Evolutionary conservation across 78 protist species (phyloP).

Genomic region (Neovahlkampfia damariscottae): DNA sequence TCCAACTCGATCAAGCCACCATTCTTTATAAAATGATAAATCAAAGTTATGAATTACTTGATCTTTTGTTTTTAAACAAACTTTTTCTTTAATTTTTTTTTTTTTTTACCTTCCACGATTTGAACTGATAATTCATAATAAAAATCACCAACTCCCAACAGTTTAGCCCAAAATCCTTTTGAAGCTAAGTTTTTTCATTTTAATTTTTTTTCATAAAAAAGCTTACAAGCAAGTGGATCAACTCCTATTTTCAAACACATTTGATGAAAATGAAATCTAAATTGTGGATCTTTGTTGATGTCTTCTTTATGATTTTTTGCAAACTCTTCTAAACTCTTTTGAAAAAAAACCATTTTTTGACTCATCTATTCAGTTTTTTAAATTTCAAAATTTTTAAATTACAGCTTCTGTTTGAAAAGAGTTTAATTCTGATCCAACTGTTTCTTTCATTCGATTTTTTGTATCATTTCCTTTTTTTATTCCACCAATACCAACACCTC

Average conservation of each 20-base stretch:
- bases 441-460: slow-evolving; percentile 32
- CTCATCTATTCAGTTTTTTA: slow-evolving; percentile 31
- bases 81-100: too few species aligned
- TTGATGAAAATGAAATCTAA: slow-evolving; percentile 61
- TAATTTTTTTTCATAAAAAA: not conserved
- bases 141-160: slow-evolving; percentile 90
- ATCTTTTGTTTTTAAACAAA: slow-evolving; percentile 52
- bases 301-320: slow-evolving; percentile 64
- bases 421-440: too few species aligned
- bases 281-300: slow-evolving; percentile 68
- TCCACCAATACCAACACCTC: not conserved
- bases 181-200: slow-evolving; percentile 14
- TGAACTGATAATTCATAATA: slow-evolving; percentile 87
- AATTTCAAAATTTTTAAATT: slow-evolving; percentile 30
- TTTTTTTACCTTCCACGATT: too few species aligned
- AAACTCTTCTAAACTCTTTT: slow-evolving; percentile 62
- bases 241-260: slow-evolving; percentile 84
- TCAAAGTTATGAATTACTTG: too few species aligned
- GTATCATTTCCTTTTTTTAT: not conserved
- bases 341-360: slow-evolving; percentile 46
- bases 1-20: not conserved
- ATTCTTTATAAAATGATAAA: too few species aligned
- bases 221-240: slow-evolving; percentile 75
- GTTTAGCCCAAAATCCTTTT: slow-evolving; percentile 86
- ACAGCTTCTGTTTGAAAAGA: too few species aligned